Base-by-base conservation (phyloP, 257 asterid species). In the Leptodermis oblonga region DNA sequence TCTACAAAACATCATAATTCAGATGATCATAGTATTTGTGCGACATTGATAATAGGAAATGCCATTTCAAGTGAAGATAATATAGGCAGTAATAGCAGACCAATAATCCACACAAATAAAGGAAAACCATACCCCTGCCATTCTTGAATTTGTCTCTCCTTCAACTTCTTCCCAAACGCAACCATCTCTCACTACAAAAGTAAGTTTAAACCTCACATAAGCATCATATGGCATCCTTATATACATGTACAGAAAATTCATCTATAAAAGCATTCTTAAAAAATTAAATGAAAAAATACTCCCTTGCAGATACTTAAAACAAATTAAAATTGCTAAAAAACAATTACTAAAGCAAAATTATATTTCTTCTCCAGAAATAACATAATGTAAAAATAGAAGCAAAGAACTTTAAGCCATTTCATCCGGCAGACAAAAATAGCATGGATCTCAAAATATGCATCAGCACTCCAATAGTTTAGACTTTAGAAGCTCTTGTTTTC, bases 131-230 rank as follows among this genome's bases (percentile, higher is more conserved):
- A 92, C 98, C 87, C 88, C 75, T 87, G 90, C 98, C 98, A 92
- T 87, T 85, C 96, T 77, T 85, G 89, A 63, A 92, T 85, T 79
- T 85, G 94, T 64, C 98, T 77, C 60, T 87, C 92, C 88, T 92
- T 92, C 86, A 92, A 80, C 86, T 85, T 89, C 74, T 92, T 92
- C 71, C 98, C 98, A 30, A 92, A 92, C 54, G 84, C 96, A 82
- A 92, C 98, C 98, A 92, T 92, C 80, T 79, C 74, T 79, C 70
- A 76, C 86, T 78, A 78, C 76, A 78, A 5, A 52, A 78, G 36
- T 46, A 54, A 53, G 28, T 22, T 18, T 37, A 56, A 52, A 37
- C 61, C 45, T 13, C 52, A 33, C 5, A 51, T 62, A n/a, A 54
- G 33, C 39, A 51, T 41, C 14, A 37, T 20, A 59, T 49, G 55